Evolutionary conservation across 129 eudicot genomes (phyloP).

Genomic region (Chrysanthemum makinoi): DNA sequence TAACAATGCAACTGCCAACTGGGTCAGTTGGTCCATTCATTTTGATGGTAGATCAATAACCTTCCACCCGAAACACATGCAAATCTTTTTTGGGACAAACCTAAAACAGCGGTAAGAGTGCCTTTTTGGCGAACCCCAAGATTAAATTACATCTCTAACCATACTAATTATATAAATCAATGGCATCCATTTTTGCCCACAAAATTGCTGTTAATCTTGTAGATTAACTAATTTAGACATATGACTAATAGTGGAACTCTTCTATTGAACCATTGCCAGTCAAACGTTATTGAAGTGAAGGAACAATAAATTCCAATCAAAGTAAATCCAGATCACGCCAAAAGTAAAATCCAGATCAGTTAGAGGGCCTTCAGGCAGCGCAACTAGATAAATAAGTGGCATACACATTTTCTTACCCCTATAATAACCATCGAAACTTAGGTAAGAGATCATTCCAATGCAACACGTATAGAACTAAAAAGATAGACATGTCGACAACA

Average conservation of each 20-base stretch:
- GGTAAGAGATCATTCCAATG: neutral
- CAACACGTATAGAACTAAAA: neutral
- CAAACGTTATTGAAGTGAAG: too few relatives aligned
- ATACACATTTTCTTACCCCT: too few relatives aligned
- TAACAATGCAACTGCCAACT: neutral
- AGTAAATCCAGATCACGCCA: too few relatives aligned
- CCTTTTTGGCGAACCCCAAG: constrained; percentile 2
- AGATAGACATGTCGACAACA: neutral
- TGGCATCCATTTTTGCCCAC: neutral
- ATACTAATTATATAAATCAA: neutral
- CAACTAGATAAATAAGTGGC: too few relatives aligned
- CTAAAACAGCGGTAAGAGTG: constrained; percentile 2
- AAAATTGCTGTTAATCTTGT: neutral
- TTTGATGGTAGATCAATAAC: neutral
- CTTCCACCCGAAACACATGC: neutral
- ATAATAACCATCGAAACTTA: neutral
- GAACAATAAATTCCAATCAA: too few relatives aligned
- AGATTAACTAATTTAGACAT: neutral
- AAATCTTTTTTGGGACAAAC: neutral
- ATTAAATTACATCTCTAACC: neutral
- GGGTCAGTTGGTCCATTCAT: neutral
- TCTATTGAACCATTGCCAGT: too few relatives aligned
- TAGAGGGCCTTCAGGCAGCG: too few relatives aligned
- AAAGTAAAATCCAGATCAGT: too few relatives aligned
- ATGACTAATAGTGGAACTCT: neutral